phyloP scores from a whole-genome alignment of 2,329 filamentous ascomycete genomes.

The Thelonectria discophora region DNA sequence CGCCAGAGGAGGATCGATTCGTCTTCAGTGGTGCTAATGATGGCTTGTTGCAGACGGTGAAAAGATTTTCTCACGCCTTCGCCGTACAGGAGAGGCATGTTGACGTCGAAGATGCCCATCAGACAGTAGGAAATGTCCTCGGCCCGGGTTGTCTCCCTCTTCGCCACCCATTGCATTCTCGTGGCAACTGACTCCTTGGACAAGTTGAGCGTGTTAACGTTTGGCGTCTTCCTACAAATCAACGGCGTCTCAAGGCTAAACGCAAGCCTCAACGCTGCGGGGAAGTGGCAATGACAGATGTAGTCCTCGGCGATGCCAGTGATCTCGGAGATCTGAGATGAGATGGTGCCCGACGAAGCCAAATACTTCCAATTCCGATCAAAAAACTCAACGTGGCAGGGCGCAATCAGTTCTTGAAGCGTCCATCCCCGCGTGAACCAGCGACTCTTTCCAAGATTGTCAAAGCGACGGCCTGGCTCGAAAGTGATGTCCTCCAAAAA shows the following conservation, averaged over 20 bases:
- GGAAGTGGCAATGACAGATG: not conserved
- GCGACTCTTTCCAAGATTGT: not conserved
- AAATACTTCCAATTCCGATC: not conserved
- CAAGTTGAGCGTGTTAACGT: too few species aligned
- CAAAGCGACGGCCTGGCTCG: not conserved
- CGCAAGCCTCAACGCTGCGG: too few species aligned
- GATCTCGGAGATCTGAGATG: not conserved
- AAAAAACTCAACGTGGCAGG: not conserved
- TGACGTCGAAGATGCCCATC: conserved; percentile 10
- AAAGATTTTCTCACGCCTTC: not conserved
- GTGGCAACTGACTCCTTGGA: not conserved
- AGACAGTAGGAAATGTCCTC: conserved; percentile 10
- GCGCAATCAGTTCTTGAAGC: not conserved
- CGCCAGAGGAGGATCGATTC: not conserved
- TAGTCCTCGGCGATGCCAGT: not conserved
- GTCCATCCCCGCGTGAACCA: conserved; percentile 9
- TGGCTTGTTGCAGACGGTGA: not conserved
- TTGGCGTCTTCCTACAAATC: too few species aligned
- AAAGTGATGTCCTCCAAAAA: conserved; percentile 30
- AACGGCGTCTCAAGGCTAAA: too few species aligned
- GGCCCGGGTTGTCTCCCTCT: not conserved
- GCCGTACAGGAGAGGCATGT: conserved; percentile 14
- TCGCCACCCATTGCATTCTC: not conserved
- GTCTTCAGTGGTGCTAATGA: not conserved
- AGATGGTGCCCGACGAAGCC: not conserved